A percentile compares a stretch with the other conserved stretches of the same genome.
Conservation (phyloP, 2,329 filamentous ascomycete genomes). For the Fusarium heterosporum region DNA sequence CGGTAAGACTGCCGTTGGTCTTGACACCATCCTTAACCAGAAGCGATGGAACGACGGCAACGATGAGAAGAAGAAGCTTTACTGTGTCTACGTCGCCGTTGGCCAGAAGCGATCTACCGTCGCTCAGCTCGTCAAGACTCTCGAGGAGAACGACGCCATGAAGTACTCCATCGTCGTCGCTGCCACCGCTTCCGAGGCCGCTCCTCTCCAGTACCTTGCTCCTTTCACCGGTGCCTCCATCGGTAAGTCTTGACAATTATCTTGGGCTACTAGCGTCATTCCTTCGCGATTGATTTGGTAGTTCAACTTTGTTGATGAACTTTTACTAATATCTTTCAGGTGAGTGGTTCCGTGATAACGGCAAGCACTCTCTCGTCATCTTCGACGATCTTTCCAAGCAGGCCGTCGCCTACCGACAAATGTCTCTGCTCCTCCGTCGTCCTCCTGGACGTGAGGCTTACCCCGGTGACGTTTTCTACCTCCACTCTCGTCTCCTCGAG, state of each 20-base stretch:
- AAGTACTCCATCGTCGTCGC: conserved; percentile 96
- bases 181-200: conserved; percentile 96
- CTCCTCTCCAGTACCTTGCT: conserved; percentile 92
- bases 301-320: neutral
- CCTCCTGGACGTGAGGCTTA: conserved; percentile 99
- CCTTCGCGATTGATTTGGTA: neutral
- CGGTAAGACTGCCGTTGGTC: conserved; percentile 98
- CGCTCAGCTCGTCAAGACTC: conserved; percentile 98
- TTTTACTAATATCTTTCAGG: conserved; percentile 47
- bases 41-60: conserved; percentile 91
- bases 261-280: neutral
- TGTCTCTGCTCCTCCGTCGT: conserved; percentile 97
- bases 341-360: conserved; percentile 84
- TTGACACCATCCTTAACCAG: conserved; percentile 99
- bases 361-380: conserved; percentile 89
- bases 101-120: conserved; percentile 99
- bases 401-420: conserved; percentile 97
- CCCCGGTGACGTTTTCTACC: conserved; percentile 99
- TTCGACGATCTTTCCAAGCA: conserved; percentile 98
- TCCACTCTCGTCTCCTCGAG: conserved; percentile 98
- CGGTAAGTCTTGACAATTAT: conserved; percentile 2
- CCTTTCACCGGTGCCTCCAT: conserved; percentile 81
- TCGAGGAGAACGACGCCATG: conserved; percentile 99
- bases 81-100: conserved; percentile 99
- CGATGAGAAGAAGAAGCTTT: conserved; percentile 98